Evolutionary conservation across 805 yeast species (phyloP).

Genomic region (Yamadazyma kitorensis): DNA sequence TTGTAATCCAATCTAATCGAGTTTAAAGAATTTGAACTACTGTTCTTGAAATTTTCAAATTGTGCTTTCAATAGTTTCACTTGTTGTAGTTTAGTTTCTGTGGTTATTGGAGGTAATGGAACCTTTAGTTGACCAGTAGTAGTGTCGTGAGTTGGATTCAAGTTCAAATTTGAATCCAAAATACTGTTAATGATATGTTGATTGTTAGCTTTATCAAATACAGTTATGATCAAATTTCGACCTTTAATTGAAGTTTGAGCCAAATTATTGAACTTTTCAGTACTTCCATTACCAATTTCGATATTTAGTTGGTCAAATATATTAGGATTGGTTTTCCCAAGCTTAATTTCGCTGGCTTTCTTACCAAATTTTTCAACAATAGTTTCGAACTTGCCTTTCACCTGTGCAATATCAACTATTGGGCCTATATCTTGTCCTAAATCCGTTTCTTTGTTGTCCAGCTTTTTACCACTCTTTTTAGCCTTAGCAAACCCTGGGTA

Average conservation of each 20-base stretch:
- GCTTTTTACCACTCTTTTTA: neutral
- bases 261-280: slow-evolving; percentile 52
- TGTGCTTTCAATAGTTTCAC: slow-evolving; percentile 62
- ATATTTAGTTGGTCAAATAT: slow-evolving; percentile 62
- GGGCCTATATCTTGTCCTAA: slow-evolving; percentile 1
- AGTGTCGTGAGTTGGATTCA: slow-evolving; percentile 79
- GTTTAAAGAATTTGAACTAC: slow-evolving; percentile 46
- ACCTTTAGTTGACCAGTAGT: slow-evolving; percentile 67
- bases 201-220: slow-evolving; percentile 76
- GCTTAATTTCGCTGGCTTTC: slow-evolving; percentile 57
- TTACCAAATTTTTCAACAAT: slow-evolving; percentile 53
- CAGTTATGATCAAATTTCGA: slow-evolving; percentile 69
- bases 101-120: slow-evolving; percentile 70
- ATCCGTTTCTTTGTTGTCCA: slow-evolving; percentile 1
- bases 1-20: slow-evolving; percentile 50
- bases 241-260: slow-evolving; percentile 76
- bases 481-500: neutral
- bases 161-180: slow-evolving; percentile 61
- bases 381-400: slow-evolving; percentile 43
- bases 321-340: slow-evolving; percentile 67
- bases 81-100: slow-evolving; percentile 58
- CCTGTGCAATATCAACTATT: slow-evolving; percentile 23
- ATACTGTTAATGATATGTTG: slow-evolving; percentile 71
- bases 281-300: slow-evolving; percentile 40
- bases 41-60: slow-evolving; percentile 59